A percentile compares a stretch with the other conserved stretches of the same genome.
These are phyloP conservation scores for Passiflora organensis DNA, from an alignment of 345 rosid species.

Conservation along the genomic window DNA sequence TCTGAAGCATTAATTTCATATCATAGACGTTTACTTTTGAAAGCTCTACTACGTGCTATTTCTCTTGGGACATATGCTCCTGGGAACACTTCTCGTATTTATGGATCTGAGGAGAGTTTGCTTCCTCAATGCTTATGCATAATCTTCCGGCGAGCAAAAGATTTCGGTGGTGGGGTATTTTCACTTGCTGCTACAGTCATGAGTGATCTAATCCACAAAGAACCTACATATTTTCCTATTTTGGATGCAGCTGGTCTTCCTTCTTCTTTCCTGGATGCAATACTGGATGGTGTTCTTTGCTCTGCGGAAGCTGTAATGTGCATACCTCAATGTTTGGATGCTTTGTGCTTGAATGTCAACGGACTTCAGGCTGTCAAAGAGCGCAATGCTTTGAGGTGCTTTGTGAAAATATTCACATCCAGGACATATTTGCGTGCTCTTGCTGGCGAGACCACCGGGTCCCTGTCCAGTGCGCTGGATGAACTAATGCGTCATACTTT, in stretches of 20 bases:
- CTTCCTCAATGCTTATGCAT: slow-evolving; percentile 77
- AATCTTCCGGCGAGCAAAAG: slow-evolving; percentile 78
- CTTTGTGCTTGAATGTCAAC: slow-evolving; percentile 77
- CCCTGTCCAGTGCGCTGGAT: slow-evolving; percentile 85
- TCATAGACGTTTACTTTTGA: slow-evolving; percentile 68
- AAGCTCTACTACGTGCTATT: slow-evolving; percentile 80
- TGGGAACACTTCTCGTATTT: slow-evolving; percentile 70
- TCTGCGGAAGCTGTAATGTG: slow-evolving; percentile 90
- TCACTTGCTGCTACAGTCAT: slow-evolving; percentile 92
- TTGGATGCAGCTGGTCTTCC: slow-evolving; percentile 89
- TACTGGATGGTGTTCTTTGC: slow-evolving; percentile 77
- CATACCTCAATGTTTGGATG: slow-evolving; percentile 97
- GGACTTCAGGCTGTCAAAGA: slow-evolving; percentile 93
- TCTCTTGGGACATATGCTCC: slow-evolving; percentile 95
- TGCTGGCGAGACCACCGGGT: slow-evolving; percentile 71
- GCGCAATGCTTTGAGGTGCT: slow-evolving; percentile 77
- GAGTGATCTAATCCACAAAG: slow-evolving; percentile 98
- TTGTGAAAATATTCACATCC: slow-evolving; percentile 87
- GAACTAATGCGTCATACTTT: slow-evolving; percentile 94
- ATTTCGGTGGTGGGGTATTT: slow-evolving; percentile 96
- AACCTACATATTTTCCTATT: slow-evolving; percentile 80
- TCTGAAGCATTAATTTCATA: slow-evolving; percentile 83
- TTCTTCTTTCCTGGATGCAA: slow-evolving; percentile 87
- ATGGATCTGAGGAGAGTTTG: slow-evolving; percentile 83
- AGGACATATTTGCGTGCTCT: slow-evolving; percentile 72